Evolutionary conservation across 495 filamentous ascomycete genomes (phyloP).

Genomic region (Jackrogersella minutella): DNA sequence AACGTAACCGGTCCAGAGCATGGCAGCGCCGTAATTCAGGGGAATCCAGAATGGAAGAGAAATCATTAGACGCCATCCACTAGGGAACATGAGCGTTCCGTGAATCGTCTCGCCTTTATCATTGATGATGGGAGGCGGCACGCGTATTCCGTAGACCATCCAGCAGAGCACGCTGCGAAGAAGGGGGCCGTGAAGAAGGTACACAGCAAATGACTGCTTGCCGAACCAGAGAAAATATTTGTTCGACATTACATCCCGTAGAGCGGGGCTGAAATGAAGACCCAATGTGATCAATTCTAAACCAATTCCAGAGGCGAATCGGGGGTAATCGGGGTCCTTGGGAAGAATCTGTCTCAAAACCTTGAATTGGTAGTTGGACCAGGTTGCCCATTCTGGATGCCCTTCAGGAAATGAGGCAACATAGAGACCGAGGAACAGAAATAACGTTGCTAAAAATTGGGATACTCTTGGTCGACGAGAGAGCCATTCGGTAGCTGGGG

Average conservation of each 20-base stretch:
- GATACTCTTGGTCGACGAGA: conserved; percentile 56
- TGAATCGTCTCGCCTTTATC: conserved; percentile 55
- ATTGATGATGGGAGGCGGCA: conserved; percentile 60
- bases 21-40: conserved; percentile 64
- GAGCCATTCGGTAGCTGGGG: conserved; percentile 60
- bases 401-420: conserved; percentile 68
- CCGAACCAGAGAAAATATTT: conserved; percentile 70
- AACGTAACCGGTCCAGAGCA: conserved; percentile 71
- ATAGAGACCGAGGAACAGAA: conserved; percentile 60
- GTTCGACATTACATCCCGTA: conserved; percentile 64
- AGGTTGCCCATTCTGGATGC: conserved; percentile 63
- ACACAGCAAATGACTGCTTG: conserved; percentile 72
- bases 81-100: conserved; percentile 43
- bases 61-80: conserved; percentile 52
- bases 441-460: conserved; percentile 53
- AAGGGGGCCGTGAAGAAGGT: conserved; percentile 71
- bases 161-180: conserved; percentile 69
- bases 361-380: conserved; percentile 62
- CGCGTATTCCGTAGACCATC: conserved; percentile 69
- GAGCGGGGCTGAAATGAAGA: conserved; percentile 64
- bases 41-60: conserved; percentile 65
- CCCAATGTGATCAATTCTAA: conserved; percentile 62
- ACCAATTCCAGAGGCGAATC: conserved; percentile 63
- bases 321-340: conserved; percentile 60
- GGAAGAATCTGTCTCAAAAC: conserved; percentile 63